Conservation (phyloP, 768 basidiomycete genomes). For the Floccularia luteovirens region DNA sequence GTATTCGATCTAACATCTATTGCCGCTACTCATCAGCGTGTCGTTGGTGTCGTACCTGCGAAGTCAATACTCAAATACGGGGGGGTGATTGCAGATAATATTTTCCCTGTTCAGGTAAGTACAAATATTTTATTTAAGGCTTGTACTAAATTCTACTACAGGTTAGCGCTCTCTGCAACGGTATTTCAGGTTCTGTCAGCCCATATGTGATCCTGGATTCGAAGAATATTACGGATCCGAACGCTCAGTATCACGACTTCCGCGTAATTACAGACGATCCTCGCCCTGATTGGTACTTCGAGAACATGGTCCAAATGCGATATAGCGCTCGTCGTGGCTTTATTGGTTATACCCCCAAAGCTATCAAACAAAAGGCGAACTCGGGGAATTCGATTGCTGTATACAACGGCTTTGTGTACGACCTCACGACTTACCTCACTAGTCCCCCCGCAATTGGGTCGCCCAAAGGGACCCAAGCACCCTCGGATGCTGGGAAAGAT, state of each 20-base stretch:
- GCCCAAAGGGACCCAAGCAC: constrained; percentile 38
- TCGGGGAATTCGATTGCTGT: constrained; percentile 65
- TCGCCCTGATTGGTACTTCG: constrained; percentile 97
- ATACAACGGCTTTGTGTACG: constrained; percentile 84
- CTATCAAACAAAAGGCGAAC: constrained; percentile 65
- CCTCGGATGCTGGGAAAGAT: constrained; percentile 26
- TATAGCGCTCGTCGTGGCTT: constrained; percentile 87
- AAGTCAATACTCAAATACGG: constrained; percentile 82
- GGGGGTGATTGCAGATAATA: constrained; percentile 58
- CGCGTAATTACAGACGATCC: constrained; percentile 82
- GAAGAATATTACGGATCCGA: constrained; percentile 67
- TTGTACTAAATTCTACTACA: constrained; percentile 16
- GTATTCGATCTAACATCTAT: constrained; percentile 81
- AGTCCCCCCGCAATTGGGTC: constrained; percentile 51
- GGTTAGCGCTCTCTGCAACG: constrained; percentile 93
- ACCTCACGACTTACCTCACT: constrained; percentile 73
- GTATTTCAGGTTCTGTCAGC: constrained; percentile 70
- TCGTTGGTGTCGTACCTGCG: constrained; percentile 64
- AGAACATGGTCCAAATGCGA: constrained; percentile 90
- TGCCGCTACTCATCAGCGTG: constrained; percentile 56
- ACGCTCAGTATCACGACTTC: constrained; percentile 93
- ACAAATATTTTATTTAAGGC: neutral
- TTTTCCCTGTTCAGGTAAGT: constrained; percentile 91
- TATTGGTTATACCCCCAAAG: constrained; percentile 72
- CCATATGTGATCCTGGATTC: constrained; percentile 78